phyloP scores from a whole-genome alignment of 2,329 filamentous ascomycete species.

The Phialophora tarda region DNA sequence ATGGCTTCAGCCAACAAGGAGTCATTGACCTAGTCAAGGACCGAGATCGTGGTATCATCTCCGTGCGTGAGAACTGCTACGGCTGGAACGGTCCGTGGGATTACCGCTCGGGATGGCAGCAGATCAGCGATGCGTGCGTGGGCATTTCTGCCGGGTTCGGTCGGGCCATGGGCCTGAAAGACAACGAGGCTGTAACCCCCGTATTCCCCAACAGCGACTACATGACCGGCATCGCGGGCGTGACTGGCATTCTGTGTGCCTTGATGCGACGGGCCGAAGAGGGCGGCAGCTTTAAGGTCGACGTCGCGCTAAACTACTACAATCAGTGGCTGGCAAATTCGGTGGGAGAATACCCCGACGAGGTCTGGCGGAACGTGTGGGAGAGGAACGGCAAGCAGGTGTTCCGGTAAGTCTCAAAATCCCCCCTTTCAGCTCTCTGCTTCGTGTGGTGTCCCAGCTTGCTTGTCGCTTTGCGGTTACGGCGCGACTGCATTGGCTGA shows the following conservation, averaged over 20 bases:
- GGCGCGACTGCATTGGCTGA: not conserved
- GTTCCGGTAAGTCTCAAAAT: conserved; percentile 51
- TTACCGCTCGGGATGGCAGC: conserved; percentile 58
- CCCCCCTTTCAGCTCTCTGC: not conserved
- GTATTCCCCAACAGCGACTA: conserved; percentile 65
- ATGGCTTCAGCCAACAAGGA: conserved; percentile 64
- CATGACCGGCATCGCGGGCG: conserved; percentile 73
- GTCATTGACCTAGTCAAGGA: conserved; percentile 49
- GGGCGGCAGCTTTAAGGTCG: conserved; percentile 48
- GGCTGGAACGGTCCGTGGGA: conserved; percentile 55
- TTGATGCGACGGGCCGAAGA: conserved; percentile 66
- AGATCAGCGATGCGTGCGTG: conserved; percentile 55
- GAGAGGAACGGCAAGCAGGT: conserved; percentile 52
- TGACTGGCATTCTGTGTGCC: conserved; percentile 68
- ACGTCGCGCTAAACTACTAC: conserved; percentile 45
- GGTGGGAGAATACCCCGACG: conserved; percentile 49
- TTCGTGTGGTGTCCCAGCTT: not conserved
- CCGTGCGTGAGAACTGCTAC: conserved; percentile 59
- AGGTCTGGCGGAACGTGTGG: conserved; percentile 58
- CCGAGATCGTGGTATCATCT: conserved; percentile 54
- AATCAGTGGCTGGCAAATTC: conserved; percentile 50
- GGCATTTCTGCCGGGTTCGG: conserved; percentile 49
- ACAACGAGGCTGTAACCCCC: conserved; percentile 47
- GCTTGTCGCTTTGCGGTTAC: not conserved
- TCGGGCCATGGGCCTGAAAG: conserved; percentile 44